Conservation (phyloP, 2,329 filamentous ascomycete species). For the Botryotinia calthae region DNA sequence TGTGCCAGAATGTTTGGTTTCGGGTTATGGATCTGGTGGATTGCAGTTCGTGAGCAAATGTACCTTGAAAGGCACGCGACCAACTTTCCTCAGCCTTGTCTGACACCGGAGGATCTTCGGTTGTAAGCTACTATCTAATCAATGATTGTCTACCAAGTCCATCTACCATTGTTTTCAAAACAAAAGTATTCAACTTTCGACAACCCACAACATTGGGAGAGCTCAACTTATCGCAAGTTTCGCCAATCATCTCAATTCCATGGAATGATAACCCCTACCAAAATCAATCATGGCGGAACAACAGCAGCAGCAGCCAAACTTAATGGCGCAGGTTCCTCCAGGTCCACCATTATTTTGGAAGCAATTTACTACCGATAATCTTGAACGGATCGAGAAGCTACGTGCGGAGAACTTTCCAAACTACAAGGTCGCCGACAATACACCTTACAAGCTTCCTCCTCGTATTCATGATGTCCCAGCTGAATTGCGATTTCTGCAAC, state of each 20-base stretch:
- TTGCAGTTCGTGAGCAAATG: neutral
- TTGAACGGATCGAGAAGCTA: slow-evolving; percentile 55
- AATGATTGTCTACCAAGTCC: neutral
- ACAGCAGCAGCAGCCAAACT: slow-evolving; percentile 46
- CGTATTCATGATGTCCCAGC: slow-evolving; percentile 40
- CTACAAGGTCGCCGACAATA: slow-evolving; percentile 19
- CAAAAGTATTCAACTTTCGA: neutral
- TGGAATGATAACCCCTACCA: neutral
- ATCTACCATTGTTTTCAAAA: neutral
- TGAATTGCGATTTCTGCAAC: slow-evolving; percentile 75
- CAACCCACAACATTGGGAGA: neutral
- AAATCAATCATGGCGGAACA: slow-evolving; percentile 50
- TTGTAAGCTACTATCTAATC: neutral
- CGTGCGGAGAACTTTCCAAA: slow-evolving; percentile 37
- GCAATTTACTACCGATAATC: slow-evolving; percentile 76
- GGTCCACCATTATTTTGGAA: slow-evolving; percentile 88
- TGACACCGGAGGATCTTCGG: slow-evolving; percentile 6
- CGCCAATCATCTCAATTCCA: too few relatives aligned
- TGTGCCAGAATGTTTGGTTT: neutral
- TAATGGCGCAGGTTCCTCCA: slow-evolving; percentile 67
- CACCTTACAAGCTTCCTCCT: slow-evolving; percentile 34
- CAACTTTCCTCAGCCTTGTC: slow-evolving; percentile 15
- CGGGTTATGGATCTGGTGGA: neutral
- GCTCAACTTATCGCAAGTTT: neutral
- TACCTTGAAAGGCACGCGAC: slow-evolving; percentile 1